phyloP scores from a whole-genome alignment of 306 rosid genomes.

The Quercus mongolica region DNA sequence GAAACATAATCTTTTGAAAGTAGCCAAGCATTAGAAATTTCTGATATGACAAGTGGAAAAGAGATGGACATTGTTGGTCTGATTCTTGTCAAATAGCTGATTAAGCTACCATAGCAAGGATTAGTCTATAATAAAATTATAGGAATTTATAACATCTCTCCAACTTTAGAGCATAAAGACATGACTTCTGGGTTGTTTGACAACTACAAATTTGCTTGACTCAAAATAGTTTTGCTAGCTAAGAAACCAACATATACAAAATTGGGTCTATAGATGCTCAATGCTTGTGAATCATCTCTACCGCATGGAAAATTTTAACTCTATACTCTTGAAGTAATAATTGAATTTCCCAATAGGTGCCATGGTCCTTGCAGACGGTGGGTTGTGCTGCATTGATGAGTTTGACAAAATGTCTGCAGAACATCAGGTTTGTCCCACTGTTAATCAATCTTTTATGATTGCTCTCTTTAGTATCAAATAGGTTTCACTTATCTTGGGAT shows the following conservation, averaged over 20 bases:
- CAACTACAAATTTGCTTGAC: neutral
- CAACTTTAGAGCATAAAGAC: neutral
- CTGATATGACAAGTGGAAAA: constrained; percentile 19
- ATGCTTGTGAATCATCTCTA: neutral
- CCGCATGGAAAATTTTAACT: neutral
- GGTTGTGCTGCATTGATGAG: constrained; percentile 92
- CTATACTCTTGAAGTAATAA: constrained; percentile 17
- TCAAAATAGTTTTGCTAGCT: neutral
- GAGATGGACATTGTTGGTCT: constrained; percentile 1
- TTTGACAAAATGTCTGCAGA: constrained; percentile 91
- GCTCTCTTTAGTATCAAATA: constrained; percentile 17
- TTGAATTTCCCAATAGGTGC: constrained; percentile 59
- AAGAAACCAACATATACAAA: constrained; percentile 13
- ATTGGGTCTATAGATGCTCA: neutral
- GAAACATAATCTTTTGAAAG: constrained; percentile 12
- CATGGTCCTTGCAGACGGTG: constrained; percentile 94
- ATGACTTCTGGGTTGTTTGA: neutral
- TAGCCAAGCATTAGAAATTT: constrained; percentile 15
- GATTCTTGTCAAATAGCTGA: constrained; percentile 14
- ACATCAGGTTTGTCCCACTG: constrained; percentile 80
- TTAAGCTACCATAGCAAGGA: constrained; percentile 2
- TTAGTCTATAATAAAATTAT: neutral
- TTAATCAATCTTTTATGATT: constrained; percentile 20
- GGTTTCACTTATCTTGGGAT: constrained; percentile 15
- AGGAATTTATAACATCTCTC: neutral